Evolutionary conservation across 139 green algal genomes (phyloP).

Genomic region (Marvania coccoides): DNA sequence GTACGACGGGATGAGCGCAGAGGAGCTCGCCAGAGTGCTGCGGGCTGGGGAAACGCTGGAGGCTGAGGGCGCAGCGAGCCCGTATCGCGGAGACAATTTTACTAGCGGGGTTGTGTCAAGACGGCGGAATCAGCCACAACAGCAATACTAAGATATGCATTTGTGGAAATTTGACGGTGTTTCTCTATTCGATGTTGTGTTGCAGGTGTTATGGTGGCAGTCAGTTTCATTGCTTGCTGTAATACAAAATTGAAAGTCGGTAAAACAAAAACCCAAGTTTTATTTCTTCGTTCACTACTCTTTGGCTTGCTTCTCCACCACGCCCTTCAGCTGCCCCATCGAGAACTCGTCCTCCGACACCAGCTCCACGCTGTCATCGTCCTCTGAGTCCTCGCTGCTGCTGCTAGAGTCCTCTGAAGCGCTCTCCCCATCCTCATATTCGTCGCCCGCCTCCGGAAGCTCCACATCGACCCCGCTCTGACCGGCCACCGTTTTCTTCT

Average conservation of each 20-base stretch:
- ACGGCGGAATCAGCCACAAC: no score
- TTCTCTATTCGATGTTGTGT: no score
- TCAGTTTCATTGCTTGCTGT: not conserved
- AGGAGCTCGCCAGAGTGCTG: no score
- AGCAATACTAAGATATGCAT: no score
- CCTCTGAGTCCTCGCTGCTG: not conserved
- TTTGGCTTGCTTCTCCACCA: slow-evolving; percentile 5
- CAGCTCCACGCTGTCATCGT: slow-evolving; percentile 22
- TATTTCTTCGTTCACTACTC: not conserved
- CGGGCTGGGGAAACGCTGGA: no score
- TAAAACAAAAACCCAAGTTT: not conserved
- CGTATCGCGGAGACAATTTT: no score
- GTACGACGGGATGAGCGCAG: no score
- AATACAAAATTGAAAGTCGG: not conserved
- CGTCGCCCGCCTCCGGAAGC: not conserved
- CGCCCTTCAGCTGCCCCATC: slow-evolving; percentile 1
- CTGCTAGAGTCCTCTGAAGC: not conserved
- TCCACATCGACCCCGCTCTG: not conserved
- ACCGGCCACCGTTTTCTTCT: no score
- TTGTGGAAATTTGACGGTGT: no score
- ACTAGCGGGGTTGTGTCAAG: no score
- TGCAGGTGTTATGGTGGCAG: no score
- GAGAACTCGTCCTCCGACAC: slow-evolving; percentile 21
- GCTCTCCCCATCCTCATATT: not conserved
- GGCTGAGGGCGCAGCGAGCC: no score